Percentiles rank a stretch among this genome's conserved stretches.
phyloP scores from a whole-genome alignment of 495 filamentous ascomycete genomes.

The Penicillium ochrochloron region DNA sequence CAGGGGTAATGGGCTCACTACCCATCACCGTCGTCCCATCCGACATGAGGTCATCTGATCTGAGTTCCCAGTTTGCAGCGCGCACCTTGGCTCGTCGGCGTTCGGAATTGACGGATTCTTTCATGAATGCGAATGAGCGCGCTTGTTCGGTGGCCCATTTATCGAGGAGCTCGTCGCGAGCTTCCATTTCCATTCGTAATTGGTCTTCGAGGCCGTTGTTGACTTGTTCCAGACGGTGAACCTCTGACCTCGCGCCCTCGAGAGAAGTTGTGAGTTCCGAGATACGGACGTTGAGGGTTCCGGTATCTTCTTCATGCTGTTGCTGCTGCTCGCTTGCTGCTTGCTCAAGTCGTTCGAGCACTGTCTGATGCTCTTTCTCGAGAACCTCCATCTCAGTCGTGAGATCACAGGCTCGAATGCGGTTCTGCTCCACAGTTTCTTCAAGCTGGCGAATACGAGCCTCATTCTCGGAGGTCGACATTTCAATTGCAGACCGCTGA shows the following conservation, averaged over 20 bases:
- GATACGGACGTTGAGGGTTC: slow-evolving; percentile 45
- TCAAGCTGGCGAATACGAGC: slow-evolving; percentile 48
- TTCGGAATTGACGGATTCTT: slow-evolving; percentile 43
- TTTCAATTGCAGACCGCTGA: slow-evolving; percentile 43
- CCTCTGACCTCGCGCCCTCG: slow-evolving; percentile 37
- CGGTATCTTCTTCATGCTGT: slow-evolving; percentile 49
- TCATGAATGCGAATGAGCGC: slow-evolving; percentile 45
- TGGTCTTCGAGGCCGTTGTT: slow-evolving; percentile 45
- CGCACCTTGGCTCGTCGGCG: slow-evolving; percentile 46
- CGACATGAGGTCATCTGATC: slow-evolving; percentile 55
- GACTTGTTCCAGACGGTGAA: slow-evolving; percentile 35
- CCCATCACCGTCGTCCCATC: slow-evolving; percentile 49
- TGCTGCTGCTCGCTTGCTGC: slow-evolving; percentile 35
- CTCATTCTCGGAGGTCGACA: slow-evolving; percentile 37
- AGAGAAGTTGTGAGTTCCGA: slow-evolving; percentile 46
- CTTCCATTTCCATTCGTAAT: slow-evolving; percentile 40
- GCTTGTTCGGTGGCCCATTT: slow-evolving; percentile 46
- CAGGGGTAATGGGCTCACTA: slow-evolving; percentile 52
- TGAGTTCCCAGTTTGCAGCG: slow-evolving; percentile 47
- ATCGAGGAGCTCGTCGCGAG: slow-evolving; percentile 44
- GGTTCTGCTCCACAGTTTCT: slow-evolving; percentile 39
- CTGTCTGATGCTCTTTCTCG: slow-evolving; percentile 37
- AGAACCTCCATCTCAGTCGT: slow-evolving; percentile 37
- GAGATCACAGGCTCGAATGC: slow-evolving; percentile 42
- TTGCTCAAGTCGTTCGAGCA: slow-evolving; percentile 35